Percentiles rank a stretch among this genome's conserved stretches.
Evolutionary conservation across 1,284 basidiomycete genomes (phyloP).

Genomic region (Athelia sp.): DNA sequence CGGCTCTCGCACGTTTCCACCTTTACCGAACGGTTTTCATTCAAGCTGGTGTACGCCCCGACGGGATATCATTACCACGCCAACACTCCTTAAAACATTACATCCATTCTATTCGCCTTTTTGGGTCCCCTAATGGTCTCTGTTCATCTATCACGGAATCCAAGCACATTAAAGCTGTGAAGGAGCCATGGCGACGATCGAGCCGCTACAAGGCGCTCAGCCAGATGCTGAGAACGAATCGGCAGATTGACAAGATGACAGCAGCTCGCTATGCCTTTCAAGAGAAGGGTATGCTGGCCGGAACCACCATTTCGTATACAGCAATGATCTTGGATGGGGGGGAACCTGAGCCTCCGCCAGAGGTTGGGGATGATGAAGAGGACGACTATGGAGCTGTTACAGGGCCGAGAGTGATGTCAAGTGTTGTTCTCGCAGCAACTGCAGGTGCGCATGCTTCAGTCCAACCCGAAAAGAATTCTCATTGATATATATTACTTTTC

Average conservation of each 20-base stretch:
- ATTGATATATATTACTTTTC: neutral
- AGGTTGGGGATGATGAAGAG: neutral
- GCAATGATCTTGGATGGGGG: neutral
- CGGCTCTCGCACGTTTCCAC: conserved; percentile 9
- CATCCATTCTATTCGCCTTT: neutral
- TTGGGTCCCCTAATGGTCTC: conserved; percentile 2
- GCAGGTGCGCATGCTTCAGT: neutral
- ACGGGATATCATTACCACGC: neutral
- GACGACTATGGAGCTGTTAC: neutral
- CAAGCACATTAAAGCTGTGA: conserved; percentile 3
- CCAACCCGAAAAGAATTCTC: neutral
- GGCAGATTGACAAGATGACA: neutral
- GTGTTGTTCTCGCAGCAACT: neutral
- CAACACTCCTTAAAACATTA: conserved; percentile 1
- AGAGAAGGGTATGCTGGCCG: neutral
- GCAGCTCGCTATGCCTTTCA: neutral
- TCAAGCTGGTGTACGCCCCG: neutral
- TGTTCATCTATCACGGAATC: conserved; percentile 4
- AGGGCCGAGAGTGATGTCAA: neutral
- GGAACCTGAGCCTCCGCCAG: neutral
- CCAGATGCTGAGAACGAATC: conserved; percentile 1
- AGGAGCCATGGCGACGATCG: neutral
- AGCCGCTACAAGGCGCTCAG: neutral
- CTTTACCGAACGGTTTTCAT: conserved; percentile 10
- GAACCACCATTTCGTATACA: neutral